Conservation (phyloP, 192 early-diverging fungal genomes). For the Coemansia sp. region DNA sequence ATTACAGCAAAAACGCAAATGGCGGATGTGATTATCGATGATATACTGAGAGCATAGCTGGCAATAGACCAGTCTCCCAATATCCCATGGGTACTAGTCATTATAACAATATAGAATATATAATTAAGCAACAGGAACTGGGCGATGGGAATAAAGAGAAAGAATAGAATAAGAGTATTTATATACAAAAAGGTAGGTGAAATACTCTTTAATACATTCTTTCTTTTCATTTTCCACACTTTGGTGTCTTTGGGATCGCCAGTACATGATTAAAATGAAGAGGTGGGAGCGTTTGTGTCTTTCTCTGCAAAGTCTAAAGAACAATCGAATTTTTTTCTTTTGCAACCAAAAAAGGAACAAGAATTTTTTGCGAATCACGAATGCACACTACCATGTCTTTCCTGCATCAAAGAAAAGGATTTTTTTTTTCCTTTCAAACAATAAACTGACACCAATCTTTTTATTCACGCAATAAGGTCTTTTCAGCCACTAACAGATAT, state of each 20-base stretch:
- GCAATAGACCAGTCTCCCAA: slow-evolving; percentile 18
- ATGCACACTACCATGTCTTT: neutral
- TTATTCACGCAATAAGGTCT: neutral
- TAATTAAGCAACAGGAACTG: neutral
- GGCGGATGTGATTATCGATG: slow-evolving; percentile 13
- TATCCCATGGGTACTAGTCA: neutral
- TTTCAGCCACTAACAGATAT: neutral
- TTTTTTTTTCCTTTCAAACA: neutral
- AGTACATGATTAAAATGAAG: too few relatives aligned
- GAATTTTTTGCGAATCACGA: too few relatives aligned
- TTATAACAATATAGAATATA: neutral
- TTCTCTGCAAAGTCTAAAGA: too few relatives aligned
- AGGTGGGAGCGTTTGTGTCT: too few relatives aligned
- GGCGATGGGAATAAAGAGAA: neutral
- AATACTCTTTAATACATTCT: neutral
- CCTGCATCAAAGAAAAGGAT: neutral
- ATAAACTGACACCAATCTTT: neutral
- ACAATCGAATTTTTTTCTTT: too few relatives aligned
- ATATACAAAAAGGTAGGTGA: neutral
- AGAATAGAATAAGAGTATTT: neutral
- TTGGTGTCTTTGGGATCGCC: too few relatives aligned
- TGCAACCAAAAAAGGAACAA: too few relatives aligned
- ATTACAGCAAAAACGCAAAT: neutral
- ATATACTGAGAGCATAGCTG: slow-evolving; percentile 20
- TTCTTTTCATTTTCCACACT: neutral